Evolutionary conservation across 2,329 filamentous ascomycete genomes (phyloP), one percentile per base, ranked within the genome.

Genomic region (Metarhizium humberi): DNA sequence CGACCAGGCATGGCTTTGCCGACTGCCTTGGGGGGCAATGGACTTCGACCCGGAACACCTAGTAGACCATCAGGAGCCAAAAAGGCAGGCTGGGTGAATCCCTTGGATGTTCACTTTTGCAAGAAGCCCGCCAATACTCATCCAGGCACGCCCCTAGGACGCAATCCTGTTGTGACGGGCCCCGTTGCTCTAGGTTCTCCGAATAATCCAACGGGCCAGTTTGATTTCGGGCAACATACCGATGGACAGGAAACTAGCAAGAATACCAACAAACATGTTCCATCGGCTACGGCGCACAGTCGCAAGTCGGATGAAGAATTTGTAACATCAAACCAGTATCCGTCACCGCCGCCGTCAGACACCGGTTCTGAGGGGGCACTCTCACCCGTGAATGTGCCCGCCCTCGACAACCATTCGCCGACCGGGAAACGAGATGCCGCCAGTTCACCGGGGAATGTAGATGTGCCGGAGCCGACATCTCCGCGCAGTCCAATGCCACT

Each of bases 101-200:
- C 78, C 0, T 68, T 79, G n/a, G 74, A 78, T 13, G 70, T 76
- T 36, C 73, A 78, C 56, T 76, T 75, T 57, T 60, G 60, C 52
- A 71, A 61, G 56, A 66, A 61, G 52, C 61, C 50, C 49, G 61
- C 52, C 57, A 64, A 60, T 20, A 49, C n/a, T 18, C 43, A 45
- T 18, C 42, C 49, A 5, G 38, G 14, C 20, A 55, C 55, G 40
- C 30, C 52, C 38, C n/a, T 32, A 29, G 53, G n/a, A 36, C 42
- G 49, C 20, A 51, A 46, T n/a, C 34, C 36, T 8, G 18, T 38
- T 14, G 43, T 32, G 20, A 55, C 30, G 16, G 50, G 45, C 8
- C 50, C 45, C 11, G 29, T 38, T 20, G 34, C 40, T 13, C 16
- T 25, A 11, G 14, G 34, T 13, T 18, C 63, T 4, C 64, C 67